Evolutionary conservation across 2,329 filamentous ascomycete species (phyloP).

Genomic region (Calycina herbarum): DNA sequence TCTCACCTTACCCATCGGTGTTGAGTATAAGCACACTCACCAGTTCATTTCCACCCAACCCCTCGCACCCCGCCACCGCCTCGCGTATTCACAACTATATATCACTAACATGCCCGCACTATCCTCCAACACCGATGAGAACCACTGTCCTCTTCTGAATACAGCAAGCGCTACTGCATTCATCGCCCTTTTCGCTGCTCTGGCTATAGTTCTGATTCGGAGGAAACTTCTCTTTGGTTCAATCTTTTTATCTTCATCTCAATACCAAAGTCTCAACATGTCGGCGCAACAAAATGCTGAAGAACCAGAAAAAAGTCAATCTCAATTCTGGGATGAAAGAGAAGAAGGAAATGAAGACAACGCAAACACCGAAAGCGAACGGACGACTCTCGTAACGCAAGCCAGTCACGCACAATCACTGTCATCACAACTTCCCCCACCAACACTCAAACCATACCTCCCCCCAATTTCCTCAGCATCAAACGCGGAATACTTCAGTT

Average conservation of each 20-base stretch:
- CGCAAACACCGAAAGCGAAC: background rate
- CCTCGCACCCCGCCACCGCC: conserved; percentile 12
- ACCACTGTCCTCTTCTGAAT: background rate
- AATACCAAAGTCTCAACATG: conserved; percentile 11
- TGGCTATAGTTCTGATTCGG: conserved; percentile 1
- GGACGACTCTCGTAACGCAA: background rate
- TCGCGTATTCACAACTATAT: background rate
- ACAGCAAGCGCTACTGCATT: conserved; percentile 1
- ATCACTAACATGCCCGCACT: conserved; percentile 9
- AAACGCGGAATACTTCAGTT: conserved; percentile 12
- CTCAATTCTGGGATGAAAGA: background rate
- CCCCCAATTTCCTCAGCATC: conserved; percentile 7
- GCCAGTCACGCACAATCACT: conserved; percentile 7
- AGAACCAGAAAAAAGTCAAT: conserved; percentile 5
- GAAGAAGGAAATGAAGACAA: background rate
- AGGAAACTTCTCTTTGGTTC: conserved; percentile 6
- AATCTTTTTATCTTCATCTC: background rate
- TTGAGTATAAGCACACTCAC: conserved; percentile 8
- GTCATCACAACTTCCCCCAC: conserved; percentile 12
- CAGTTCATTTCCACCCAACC: conserved; percentile 12
- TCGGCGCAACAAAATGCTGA: background rate
- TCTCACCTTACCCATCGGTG: conserved; percentile 12
- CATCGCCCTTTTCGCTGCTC: background rate
- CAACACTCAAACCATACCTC: conserved; percentile 11
- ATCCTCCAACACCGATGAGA: conserved; percentile 5